phyloP scores from a whole-genome alignment of 257 asterid genomes.

The Ophiorrhiza pumila region DNA sequence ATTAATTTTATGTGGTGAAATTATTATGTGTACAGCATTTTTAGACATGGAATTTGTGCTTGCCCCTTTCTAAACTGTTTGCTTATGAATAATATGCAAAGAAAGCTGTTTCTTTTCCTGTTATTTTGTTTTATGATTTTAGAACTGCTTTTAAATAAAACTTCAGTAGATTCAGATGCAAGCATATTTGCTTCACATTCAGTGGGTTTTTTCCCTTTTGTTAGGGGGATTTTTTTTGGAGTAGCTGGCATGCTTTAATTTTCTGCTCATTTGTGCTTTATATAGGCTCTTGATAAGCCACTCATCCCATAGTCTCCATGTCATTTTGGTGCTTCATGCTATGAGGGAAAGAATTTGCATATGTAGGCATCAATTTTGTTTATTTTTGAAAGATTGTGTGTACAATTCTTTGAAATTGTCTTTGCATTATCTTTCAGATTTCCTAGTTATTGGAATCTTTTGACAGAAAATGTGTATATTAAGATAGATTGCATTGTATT shows the following conservation, averaged over 20 bases:
- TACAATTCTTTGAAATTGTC: not conserved
- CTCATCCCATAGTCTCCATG: not conserved
- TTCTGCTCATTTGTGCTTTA: not conserved
- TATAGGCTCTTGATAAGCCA: not conserved
- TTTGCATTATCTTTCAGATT: not conserved
- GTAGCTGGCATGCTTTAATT: not conserved
- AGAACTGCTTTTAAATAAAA: not conserved
- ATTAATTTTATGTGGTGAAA: not conserved
- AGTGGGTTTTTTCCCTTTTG: not conserved
- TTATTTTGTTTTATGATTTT: not conserved
- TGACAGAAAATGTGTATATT: not conserved
- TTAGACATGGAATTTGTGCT: not conserved
- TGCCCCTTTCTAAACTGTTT: not conserved
- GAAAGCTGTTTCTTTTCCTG: not conserved
- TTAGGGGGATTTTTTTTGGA: too few relatives aligned
- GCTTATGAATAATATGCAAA: not conserved
- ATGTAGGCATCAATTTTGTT: not conserved
- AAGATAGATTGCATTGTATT: not conserved
- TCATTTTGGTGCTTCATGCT: not conserved
- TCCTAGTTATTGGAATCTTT: not conserved
- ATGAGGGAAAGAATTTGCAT: not conserved
- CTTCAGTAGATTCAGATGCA: not conserved
- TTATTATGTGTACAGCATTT: not conserved
- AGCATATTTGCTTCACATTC: not conserved
- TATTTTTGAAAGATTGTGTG: not conserved